phyloP scores from a whole-genome alignment of 768 basidiomycete species.

The Lentinula sp. region DNA sequence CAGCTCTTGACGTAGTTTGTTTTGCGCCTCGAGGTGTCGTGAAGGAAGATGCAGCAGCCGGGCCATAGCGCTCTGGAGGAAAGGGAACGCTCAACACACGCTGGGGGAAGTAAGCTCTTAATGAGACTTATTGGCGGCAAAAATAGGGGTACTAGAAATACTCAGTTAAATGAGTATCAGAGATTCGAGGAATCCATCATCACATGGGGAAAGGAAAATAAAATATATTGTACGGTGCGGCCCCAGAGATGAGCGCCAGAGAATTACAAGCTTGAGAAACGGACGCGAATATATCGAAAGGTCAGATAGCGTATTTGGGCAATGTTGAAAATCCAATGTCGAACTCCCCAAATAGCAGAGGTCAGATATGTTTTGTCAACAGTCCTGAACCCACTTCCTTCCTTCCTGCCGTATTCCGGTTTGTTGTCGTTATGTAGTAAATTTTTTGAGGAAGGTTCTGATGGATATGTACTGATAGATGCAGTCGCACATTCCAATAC shows the following conservation, averaged over 20 bases:
- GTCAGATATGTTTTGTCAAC: background rate
- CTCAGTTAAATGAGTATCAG: background rate
- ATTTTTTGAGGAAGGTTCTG: background rate
- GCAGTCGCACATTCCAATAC: background rate
- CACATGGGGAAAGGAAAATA: too few species aligned
- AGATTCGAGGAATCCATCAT: too few species aligned
- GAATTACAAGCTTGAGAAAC: too few species aligned
- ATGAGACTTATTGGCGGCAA: conserved; percentile 20
- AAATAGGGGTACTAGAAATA: conserved; percentile 24
- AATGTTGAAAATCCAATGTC: background rate
- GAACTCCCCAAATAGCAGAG: background rate
- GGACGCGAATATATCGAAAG: background rate
- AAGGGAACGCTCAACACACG: background rate
- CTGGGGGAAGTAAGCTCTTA: background rate
- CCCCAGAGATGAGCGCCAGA: too few species aligned
- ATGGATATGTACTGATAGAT: background rate
- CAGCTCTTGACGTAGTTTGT: conserved; percentile 29
- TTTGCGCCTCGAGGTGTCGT: conserved; percentile 28
- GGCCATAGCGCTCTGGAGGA: conserved; percentile 19
- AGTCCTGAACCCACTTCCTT: background rate
- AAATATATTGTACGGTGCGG: too few species aligned
- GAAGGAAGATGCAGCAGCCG: conserved; percentile 27
- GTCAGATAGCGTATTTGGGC: background rate
- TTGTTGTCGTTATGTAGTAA: background rate
- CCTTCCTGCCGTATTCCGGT: background rate